phyloP scores from a whole-genome alignment of 805 yeast species.

The Candida odintsovae region DNA sequence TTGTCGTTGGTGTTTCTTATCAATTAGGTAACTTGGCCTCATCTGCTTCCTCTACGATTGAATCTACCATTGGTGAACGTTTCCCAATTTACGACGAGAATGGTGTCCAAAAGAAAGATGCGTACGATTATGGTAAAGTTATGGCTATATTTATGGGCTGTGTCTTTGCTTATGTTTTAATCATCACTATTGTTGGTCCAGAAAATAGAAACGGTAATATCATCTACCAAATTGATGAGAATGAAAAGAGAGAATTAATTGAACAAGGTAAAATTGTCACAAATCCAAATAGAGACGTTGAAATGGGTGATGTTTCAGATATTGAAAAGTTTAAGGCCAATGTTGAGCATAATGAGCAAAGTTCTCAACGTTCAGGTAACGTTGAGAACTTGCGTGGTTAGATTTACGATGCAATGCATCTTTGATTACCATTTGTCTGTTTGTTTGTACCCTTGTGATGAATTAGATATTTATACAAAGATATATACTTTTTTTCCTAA shows the following conservation, averaged over 20 bases:
- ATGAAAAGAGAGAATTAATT: constrained; percentile 18
- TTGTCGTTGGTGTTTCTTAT: constrained; percentile 58
- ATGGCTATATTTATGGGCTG: constrained; percentile 66
- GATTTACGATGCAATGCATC: neutral
- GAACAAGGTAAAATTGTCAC: constrained; percentile 22
- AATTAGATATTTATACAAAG: neutral
- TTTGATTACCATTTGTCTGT: neutral
- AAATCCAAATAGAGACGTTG: constrained; percentile 11
- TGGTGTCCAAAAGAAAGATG: constrained; percentile 27
- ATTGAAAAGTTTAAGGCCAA: constrained; percentile 1
- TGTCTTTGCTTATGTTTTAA: constrained; percentile 47
- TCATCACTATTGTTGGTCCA: constrained; percentile 53
- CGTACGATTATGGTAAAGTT: constrained; percentile 49
- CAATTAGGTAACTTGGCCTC: constrained; percentile 66
- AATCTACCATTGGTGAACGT: constrained; percentile 52
- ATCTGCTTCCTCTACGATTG: constrained; percentile 65
- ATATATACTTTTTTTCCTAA: too few species aligned
- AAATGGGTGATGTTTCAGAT: constrained; percentile 6
- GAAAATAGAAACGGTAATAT: constrained; percentile 40
- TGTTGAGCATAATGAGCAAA: constrained; percentile 1
- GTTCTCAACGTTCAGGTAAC: neutral
- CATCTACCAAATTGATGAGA: constrained; percentile 16
- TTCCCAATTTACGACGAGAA: constrained; percentile 36
- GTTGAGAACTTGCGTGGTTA: neutral
- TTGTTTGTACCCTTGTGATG: neutral